A percentile compares a stretch with the other conserved stretches of the same genome.
Evolutionary conservation across 2,329 filamentous ascomycete species (phyloP).

Genomic region (Nemania abortiva): DNA sequence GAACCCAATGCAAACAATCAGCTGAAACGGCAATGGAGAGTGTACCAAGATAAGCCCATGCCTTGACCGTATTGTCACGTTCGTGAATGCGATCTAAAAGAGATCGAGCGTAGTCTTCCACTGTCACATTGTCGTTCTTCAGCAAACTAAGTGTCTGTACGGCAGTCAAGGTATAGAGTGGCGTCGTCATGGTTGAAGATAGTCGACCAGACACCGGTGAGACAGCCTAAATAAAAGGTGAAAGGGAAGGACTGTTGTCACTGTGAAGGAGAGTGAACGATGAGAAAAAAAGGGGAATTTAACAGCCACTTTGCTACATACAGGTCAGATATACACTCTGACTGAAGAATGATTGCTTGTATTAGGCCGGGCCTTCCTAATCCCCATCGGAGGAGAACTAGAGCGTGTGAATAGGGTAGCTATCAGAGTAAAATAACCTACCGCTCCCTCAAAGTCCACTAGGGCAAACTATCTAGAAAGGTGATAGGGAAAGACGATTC

Average conservation of each 20-base stretch:
- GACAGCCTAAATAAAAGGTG: not conserved
- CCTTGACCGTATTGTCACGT: not conserved
- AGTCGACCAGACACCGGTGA: not conserved
- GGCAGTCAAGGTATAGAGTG: conserved; percentile 3
- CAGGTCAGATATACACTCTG: too few relatives aligned
- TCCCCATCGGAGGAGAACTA: too few relatives aligned
- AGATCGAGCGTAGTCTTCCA: not conserved
- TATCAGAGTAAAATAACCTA: too few relatives aligned
- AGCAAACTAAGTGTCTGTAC: not conserved
- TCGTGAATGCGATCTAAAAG: not conserved
- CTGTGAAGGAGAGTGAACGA: not conserved
- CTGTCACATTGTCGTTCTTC: not conserved
- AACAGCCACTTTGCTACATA: not conserved
- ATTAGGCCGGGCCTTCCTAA: too few relatives aligned
- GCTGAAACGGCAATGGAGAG: not conserved
- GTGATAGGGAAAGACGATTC: too few relatives aligned
- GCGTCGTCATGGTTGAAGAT: not conserved
- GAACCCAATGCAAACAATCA: not conserved
- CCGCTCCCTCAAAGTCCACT: too few relatives aligned
- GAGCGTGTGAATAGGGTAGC: too few relatives aligned
- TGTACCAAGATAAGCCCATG: conserved; percentile 3
- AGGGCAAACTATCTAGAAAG: too few relatives aligned
- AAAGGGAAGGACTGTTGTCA: not conserved
- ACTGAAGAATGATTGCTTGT: too few relatives aligned
- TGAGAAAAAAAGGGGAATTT: not conserved